Conservation (phyloP, 2,329 filamentous ascomycete genomes). For the Colletotrichum echinochloae region DNA sequence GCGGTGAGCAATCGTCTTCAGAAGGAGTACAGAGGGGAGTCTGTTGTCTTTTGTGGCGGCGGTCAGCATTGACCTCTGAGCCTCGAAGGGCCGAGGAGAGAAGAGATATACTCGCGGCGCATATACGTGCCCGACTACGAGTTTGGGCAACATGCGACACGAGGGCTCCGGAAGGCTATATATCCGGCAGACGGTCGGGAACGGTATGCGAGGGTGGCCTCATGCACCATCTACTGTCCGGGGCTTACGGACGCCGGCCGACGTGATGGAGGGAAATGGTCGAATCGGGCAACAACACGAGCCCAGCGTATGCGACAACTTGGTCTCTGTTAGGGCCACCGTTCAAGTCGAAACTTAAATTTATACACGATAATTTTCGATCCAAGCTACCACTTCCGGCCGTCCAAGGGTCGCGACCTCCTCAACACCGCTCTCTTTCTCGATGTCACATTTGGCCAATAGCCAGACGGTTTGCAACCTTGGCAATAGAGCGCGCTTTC, state of each 20-base stretch:
- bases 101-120: not conserved
- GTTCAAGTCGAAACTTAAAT: conserved; percentile 2
- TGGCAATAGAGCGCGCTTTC: not conserved
- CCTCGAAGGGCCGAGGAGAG: too few species aligned
- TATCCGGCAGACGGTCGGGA: not conserved
- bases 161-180: not conserved
- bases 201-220: not conserved
- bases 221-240: not conserved
- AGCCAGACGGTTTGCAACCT: not conserved
- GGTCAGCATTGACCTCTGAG: not conserved
- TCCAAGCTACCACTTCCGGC: not conserved
- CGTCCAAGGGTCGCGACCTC: not conserved
- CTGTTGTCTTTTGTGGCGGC: not conserved
- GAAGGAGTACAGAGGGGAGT: not conserved
- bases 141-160: not conserved
- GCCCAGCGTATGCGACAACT: not conserved
- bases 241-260: not conserved
- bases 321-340: not conserved
- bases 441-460: not conserved
- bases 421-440: not conserved
- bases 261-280: not conserved
- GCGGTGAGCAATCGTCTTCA: not conserved
- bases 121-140: not conserved
- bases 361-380: not conserved
- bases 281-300: not conserved